phyloP scores from a whole-genome alignment of 331 rosid species.

The Pyrus hybrid region DNA sequence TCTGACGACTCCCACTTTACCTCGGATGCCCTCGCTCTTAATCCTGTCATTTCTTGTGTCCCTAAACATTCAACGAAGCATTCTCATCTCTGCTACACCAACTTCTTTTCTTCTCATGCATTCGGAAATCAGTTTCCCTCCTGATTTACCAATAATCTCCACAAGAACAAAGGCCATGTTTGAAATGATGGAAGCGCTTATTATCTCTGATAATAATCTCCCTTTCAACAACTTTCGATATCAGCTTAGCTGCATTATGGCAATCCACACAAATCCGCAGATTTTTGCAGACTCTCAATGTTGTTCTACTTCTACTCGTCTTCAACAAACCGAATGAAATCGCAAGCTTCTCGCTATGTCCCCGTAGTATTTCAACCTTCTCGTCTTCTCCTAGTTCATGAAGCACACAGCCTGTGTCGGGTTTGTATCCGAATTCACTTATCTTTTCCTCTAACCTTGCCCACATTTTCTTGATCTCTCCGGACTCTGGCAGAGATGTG shows the following conservation, averaged over 20 bases:
- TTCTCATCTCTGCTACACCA: not conserved
- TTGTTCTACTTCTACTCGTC: slow-evolving; percentile 46
- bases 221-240: slow-evolving; percentile 51
- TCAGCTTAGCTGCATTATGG: slow-evolving; percentile 70
- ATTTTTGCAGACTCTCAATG: slow-evolving; percentile 61
- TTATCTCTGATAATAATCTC: slow-evolving; percentile 73
- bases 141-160: slow-evolving; percentile 67
- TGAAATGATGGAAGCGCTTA: slow-evolving; percentile 79
- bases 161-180: slow-evolving; percentile 63
- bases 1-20: no score
- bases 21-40: no score
- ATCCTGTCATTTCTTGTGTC: no score
- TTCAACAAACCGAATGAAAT: slow-evolving; percentile 61
- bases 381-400: slow-evolving; percentile 69
- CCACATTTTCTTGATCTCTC: slow-evolving; percentile 53
- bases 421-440: slow-evolving; percentile 59
- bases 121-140: not conserved
- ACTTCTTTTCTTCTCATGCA: not conserved
- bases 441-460: slow-evolving; percentile 54
- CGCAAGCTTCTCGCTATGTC: slow-evolving; percentile 87
- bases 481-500: slow-evolving; percentile 20
- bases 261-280: slow-evolving; percentile 74
- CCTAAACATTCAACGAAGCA: no score
- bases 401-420: slow-evolving; percentile 65
- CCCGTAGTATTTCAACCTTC: slow-evolving; percentile 48